Percentiles rank a stretch among this genome's conserved stretches.
Conservation (phyloP, 2,329 filamentous ascomycete species). For the Calycina herbarum region DNA sequence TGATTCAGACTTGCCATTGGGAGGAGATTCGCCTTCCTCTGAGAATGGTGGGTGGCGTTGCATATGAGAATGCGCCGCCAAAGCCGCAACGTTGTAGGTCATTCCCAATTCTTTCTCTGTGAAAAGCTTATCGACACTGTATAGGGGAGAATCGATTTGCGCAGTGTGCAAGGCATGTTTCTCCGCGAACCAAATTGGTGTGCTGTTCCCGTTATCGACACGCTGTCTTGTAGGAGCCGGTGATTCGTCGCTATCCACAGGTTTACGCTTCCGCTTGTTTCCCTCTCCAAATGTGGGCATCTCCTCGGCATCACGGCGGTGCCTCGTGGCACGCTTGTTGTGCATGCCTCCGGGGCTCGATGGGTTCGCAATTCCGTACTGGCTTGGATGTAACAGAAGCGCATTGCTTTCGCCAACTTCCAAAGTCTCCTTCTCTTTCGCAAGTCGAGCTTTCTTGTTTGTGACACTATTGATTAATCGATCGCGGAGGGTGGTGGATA, state of each 20-base stretch:
- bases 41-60: conserved; percentile 47
- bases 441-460: conserved; percentile 63
- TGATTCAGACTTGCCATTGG: conserved; percentile 46
- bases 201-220: conserved; percentile 57
- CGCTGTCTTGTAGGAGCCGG: conserved; percentile 56
- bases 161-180: conserved; percentile 49
- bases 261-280: conserved; percentile 64
- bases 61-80: conserved; percentile 63
- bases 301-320: conserved; percentile 61
- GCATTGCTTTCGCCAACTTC: conserved; percentile 68
- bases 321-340: conserved; percentile 61
- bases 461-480: conserved; percentile 66
- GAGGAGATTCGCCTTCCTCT: conserved; percentile 28
- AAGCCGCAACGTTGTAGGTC: conserved; percentile 62
- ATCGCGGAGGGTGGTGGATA: conserved; percentile 62
- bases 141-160: conserved; percentile 57
- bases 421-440: conserved; percentile 66
- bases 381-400: conserved; percentile 65
- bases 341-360: conserved; percentile 63
- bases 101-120: conserved; percentile 68
- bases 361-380: conserved; percentile 66
- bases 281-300: conserved; percentile 53
- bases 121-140: conserved; percentile 69
- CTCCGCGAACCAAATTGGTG: conserved; percentile 63
- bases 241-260: conserved; percentile 62